Conservation (phyloP, 75 land plant species). For the Pinus tabuliformis region DNA sequence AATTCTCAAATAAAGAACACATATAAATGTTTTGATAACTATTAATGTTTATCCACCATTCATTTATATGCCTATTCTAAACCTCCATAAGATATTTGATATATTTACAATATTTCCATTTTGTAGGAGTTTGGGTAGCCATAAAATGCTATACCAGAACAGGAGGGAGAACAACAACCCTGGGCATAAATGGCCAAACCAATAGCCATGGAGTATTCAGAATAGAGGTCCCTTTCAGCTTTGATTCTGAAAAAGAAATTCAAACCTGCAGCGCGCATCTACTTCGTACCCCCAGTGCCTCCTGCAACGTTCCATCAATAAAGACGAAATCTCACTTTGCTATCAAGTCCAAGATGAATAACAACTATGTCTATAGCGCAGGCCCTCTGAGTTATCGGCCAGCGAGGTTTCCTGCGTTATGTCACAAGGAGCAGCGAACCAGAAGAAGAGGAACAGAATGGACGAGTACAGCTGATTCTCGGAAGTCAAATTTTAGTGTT, state of each 20-base stretch:
- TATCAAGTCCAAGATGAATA: neutral
- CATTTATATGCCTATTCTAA: too few species aligned
- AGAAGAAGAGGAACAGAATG: neutral
- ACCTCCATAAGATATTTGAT: too few species aligned
- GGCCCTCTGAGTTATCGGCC: conserved; percentile 1
- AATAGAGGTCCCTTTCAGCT: neutral
- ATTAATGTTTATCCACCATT: too few species aligned
- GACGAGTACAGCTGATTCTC: too few species aligned
- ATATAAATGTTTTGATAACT: too few species aligned
- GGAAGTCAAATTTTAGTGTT: too few species aligned
- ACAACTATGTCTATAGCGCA: neutral
- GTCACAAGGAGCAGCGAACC: neutral
- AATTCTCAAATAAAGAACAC: too few species aligned
- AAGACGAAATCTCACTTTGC: neutral
- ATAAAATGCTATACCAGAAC: neutral
- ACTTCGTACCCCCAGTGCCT: neutral
- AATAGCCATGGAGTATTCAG: neutral
- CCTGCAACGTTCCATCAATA: neutral
- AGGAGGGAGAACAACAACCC: too few species aligned
- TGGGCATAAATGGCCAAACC: neutral
- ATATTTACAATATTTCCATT: too few species aligned
- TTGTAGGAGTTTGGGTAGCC: neutral
- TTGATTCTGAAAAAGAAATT: neutral
- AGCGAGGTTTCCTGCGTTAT: neutral
- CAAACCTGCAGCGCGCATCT: neutral